phyloP scores from a whole-genome alignment of 805 yeast species.

The Saturnispora ahearnii region DNA sequence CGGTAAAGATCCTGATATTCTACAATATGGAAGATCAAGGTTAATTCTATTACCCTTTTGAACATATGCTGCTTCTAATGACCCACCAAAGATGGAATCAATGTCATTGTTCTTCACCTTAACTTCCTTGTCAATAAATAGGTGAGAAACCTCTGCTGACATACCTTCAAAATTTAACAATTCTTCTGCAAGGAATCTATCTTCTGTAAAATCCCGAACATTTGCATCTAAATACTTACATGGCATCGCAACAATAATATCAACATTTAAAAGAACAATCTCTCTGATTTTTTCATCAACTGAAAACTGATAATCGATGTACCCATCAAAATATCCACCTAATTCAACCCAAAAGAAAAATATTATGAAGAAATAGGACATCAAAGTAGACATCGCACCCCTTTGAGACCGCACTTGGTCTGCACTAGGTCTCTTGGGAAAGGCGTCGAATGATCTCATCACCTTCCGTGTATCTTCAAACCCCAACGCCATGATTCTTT shows the following conservation, averaged over 20 bases:
- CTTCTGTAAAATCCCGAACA: slow-evolving; percentile 70
- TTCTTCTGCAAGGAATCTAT: slow-evolving; percentile 70
- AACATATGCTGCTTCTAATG: slow-evolving; percentile 56
- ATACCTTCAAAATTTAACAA: slow-evolving; percentile 62
- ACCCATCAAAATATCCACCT: slow-evolving; percentile 80
- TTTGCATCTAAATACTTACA: slow-evolving; percentile 69
- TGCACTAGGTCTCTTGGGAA: slow-evolving; percentile 61
- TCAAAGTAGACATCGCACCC: slow-evolving; percentile 66
- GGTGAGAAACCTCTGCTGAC: slow-evolving; percentile 43
- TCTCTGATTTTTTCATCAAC: slow-evolving; percentile 57
- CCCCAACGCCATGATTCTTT: background rate
- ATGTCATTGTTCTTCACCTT: slow-evolving; percentile 42
- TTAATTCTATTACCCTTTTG: slow-evolving; percentile 33
- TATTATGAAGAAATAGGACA: slow-evolving; percentile 52
- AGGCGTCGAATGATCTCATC: slow-evolving; percentile 58
- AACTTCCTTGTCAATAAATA: slow-evolving; percentile 29
- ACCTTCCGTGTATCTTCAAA: slow-evolving; percentile 9
- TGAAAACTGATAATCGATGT: slow-evolving; percentile 63
- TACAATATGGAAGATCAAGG: slow-evolving; percentile 71
- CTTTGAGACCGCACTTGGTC: slow-evolving; percentile 66
- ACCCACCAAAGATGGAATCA: slow-evolving; percentile 57
- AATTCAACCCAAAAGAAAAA: slow-evolving; percentile 76
- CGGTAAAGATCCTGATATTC: slow-evolving; percentile 72
- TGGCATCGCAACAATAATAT: slow-evolving; percentile 74
- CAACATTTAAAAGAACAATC: slow-evolving; percentile 63